Evolutionary conservation across 306 rosid species (phyloP), one percentile per base, ranked within the genome.

Genomic region (Glycine latifolia): DNA sequence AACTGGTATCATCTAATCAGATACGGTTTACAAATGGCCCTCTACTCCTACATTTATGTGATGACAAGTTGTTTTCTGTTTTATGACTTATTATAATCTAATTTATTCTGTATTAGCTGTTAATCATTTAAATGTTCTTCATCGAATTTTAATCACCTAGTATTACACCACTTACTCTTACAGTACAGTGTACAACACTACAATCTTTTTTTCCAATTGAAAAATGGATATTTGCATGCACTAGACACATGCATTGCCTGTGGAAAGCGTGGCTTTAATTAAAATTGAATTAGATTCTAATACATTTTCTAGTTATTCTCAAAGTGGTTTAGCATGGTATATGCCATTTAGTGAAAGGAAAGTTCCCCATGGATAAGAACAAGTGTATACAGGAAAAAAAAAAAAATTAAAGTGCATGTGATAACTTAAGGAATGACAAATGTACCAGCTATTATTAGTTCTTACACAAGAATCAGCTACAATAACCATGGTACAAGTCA

Each of bases 241-340:
- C 66, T 78, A 67, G 87, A 87, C 92, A 84, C 87, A 79, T 85
- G 86, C 85, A 83, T 58, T 79, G 81, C 85, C 78, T 70, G 44
- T 68, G 78, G 67, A 80, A 74, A 72, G 86, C 85, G 72, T 78
- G 83, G 77, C 67, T 73, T 62, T 79, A 80, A 73, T 52, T 67
- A 78, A 79, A 85, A 83, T 80, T 77, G 89, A 84, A 81, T 69
- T 84, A 60, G 86, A 80, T 86, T 82, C 79, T 77, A 71, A 87
- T 76, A 73, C 72, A 75, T 53, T 67, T 52, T 54, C 43, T 7
- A 65, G 50, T 69, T 78, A 77, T 83, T 74, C 72, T 78, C 61
- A 55, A 35, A 74, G 79, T 83, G 85, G 81, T 75, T 84, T 81
- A 81, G 72, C 76, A 73, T 76, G 75, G 89, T 78, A 88, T 86